These are phyloP conservation scores for Neurospora sublineolata DNA, from an alignment of 495 filamentous ascomycete genomes.

Conservation along the genomic window DNA sequence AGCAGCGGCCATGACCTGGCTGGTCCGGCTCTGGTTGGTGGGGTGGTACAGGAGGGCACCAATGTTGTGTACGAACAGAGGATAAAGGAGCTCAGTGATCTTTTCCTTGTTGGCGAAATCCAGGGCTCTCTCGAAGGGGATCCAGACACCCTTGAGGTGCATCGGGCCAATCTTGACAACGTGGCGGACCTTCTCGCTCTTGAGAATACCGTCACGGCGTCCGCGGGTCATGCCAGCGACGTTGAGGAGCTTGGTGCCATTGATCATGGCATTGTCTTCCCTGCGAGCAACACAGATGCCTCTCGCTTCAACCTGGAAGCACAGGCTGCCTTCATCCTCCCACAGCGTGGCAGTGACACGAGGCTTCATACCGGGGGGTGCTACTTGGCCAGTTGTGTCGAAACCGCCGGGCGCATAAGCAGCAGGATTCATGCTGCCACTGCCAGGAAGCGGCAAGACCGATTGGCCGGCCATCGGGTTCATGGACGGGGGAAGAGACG, in stretches of 20 bases:
- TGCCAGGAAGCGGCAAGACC: conserved; percentile 58
- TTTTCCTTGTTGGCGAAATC: conserved; percentile 99
- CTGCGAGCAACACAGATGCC: conserved; percentile 90
- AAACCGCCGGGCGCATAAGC: conserved; percentile 50
- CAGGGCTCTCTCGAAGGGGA: conserved; percentile 89
- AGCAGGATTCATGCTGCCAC: conserved; percentile 34
- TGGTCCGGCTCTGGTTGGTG: conserved; percentile 70
- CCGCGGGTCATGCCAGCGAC: conserved; percentile 97
- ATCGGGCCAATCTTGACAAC: conserved; percentile 99
- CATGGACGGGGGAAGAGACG: conserved; percentile 30
- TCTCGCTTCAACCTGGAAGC: conserved; percentile 94
- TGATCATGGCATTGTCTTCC: conserved; percentile 99
- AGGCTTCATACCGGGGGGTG: conserved; percentile 96
- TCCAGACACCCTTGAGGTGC: conserved; percentile 99
- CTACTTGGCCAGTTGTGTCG: conserved; percentile 84
- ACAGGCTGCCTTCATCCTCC: conserved; percentile 96
- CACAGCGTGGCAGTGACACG: conserved; percentile 92
- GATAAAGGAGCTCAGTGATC: conserved; percentile 91
- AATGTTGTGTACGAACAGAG: conserved; percentile 96
- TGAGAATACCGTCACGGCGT: conserved; percentile 88
- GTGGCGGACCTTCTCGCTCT: conserved; percentile 92
- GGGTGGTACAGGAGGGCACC: conserved; percentile 89
- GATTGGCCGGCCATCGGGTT: conserved; percentile 53
- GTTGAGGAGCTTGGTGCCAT: conserved; percentile 92
- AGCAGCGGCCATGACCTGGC: conserved; percentile 77